phyloP scores from a whole-genome alignment of 768 basidiomycete genomes.

The Lentinula guzmanii region DNA sequence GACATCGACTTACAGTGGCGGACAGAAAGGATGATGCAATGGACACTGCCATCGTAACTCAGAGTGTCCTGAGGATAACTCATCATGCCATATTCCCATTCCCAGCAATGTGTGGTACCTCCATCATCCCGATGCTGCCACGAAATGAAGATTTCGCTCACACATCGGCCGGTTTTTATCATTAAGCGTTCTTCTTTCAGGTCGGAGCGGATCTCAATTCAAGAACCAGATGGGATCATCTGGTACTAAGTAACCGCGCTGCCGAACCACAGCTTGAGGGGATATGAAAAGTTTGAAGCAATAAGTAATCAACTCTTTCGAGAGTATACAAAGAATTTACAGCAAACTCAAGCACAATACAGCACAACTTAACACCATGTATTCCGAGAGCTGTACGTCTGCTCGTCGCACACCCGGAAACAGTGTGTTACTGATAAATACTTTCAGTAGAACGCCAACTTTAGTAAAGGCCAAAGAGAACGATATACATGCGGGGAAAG shows the following conservation, averaged over 20 bases:
- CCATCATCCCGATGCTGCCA: background rate
- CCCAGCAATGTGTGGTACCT: background rate
- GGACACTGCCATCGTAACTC: background rate
- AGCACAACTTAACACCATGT: background rate
- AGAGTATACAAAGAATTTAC: background rate
- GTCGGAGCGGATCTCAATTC: background rate
- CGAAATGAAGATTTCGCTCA: background rate
- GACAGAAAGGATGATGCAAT: background rate
- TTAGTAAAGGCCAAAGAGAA: background rate
- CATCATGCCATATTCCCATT: background rate
- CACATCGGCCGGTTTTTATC: background rate
- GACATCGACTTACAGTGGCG: background rate
- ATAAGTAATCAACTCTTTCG: no score
- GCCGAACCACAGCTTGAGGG: background rate
- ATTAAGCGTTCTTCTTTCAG: background rate
- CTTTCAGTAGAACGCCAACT: background rate
- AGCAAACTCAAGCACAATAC: background rate
- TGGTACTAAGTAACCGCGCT: background rate
- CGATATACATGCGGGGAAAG: conserved; percentile 2
- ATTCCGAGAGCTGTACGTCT: background rate
- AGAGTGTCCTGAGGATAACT: background rate
- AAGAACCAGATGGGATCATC: background rate
- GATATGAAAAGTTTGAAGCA: no score
- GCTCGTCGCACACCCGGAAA: background rate
- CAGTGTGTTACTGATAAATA: background rate